Evolutionary conservation across 2,329 filamentous ascomycete species (phyloP).

Genomic region (Colletotrichum lini): DNA sequence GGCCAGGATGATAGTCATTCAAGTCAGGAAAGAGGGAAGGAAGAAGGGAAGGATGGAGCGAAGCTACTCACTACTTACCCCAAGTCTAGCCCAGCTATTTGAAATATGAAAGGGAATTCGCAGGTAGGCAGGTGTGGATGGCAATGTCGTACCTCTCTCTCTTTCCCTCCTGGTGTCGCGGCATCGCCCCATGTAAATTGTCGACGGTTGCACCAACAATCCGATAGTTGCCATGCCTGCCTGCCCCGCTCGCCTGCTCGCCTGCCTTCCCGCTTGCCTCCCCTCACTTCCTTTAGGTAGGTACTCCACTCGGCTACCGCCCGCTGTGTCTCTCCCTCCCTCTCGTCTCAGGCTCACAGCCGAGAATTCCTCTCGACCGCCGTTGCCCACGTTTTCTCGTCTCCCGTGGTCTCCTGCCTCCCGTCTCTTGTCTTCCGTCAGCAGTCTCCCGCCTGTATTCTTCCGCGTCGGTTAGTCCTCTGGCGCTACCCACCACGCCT

Average conservation of each 20-base stretch:
- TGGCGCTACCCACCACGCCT: not conserved
- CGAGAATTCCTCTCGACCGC: constrained; percentile 13
- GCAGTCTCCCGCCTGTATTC: constrained; percentile 9
- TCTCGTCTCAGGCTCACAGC: constrained; percentile 22
- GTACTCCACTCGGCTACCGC: not conserved
- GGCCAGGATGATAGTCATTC: too few species aligned
- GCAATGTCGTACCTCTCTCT: not conserved
- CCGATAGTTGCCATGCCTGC: not conserved
- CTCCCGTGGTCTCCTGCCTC: not conserved
- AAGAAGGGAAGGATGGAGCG: not conserved
- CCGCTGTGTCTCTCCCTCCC: not conserved
- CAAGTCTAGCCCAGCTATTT: too few species aligned
- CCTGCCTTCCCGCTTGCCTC: not conserved
- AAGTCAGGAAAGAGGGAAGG: not conserved
- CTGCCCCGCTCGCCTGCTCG: not conserved
- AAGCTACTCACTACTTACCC: too few species aligned
- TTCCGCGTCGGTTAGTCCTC: not conserved
- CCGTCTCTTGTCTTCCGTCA: not conserved
- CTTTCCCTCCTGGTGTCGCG: not conserved
- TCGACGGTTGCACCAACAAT: not conserved
- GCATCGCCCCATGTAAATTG: not conserved
- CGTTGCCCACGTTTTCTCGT: constrained; percentile 30
- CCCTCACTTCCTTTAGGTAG: too few species aligned
- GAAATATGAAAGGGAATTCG: too few species aligned
- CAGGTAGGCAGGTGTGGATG: not conserved